Evolutionary conservation across 2,329 filamentous ascomycete species (phyloP).

Genomic region (Microdochium bolleyi): DNA sequence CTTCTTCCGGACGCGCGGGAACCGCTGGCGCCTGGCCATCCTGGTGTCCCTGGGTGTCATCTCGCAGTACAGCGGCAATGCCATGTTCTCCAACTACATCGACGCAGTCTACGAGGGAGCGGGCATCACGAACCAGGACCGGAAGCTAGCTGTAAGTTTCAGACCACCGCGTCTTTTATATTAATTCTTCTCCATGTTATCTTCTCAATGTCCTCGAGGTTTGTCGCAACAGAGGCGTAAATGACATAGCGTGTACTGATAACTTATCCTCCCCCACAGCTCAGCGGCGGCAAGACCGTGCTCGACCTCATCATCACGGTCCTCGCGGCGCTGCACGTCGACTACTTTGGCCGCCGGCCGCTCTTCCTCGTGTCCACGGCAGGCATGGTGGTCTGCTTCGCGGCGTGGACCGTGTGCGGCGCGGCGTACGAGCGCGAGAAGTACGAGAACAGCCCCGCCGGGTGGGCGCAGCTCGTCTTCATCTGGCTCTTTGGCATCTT

Average conservation of each 20-base stretch:
- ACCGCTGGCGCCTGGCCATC: conserved; percentile 55
- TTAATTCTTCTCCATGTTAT: too few species aligned
- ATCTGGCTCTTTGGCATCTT: conserved; percentile 52
- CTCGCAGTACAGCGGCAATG: conserved; percentile 62
- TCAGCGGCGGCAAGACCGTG: conserved; percentile 49
- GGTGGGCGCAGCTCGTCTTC: conserved; percentile 47
- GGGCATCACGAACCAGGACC: conserved; percentile 48
- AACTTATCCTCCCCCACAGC: conserved; percentile 17
- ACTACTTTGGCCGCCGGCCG: conserved; percentile 42
- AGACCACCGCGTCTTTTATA: too few species aligned
- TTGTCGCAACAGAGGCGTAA: neutral
- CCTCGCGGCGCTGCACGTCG: conserved; percentile 39
- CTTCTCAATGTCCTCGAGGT: too few species aligned
- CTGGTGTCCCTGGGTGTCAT: conserved; percentile 57
- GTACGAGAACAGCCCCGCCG: conserved; percentile 31
- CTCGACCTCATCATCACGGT: conserved; percentile 51
- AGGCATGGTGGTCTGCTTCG: conserved; percentile 39
- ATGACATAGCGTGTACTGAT: neutral
- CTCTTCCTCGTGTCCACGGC: conserved; percentile 42
- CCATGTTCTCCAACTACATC: conserved; percentile 60
- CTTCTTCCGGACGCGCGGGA: conserved; percentile 54
- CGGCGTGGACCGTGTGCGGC: conserved; percentile 43
- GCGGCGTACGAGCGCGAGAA: conserved; percentile 40
- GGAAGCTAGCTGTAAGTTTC: conserved; percentile 41
- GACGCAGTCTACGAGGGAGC: conserved; percentile 53